Base-by-base conservation (phyloP, 495 filamentous ascomycete species). In the Extremus antarcticus region DNA sequence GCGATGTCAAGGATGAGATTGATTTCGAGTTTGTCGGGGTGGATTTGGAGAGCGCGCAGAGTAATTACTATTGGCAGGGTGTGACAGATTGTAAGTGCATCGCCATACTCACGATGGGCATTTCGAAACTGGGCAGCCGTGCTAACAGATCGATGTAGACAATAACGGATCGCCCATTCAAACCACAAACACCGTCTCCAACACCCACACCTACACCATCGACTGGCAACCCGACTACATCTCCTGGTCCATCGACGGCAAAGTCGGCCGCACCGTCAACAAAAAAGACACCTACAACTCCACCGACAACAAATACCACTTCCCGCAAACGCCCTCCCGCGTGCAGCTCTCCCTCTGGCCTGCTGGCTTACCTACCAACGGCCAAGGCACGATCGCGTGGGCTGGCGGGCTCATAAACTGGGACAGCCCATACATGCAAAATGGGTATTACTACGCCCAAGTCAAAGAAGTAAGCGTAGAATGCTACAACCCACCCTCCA, bases 61-160 rank as follows among this genome's bases (percentile, higher is more conserved):
- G 88, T 64, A 98, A 98, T 74, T 98, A 78, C 76, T 98, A 97
- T 73, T 95, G 83, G 73, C 92, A 97, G 70, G 92, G 94, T 58
- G 84, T 96, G 61, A 80, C 88, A 7, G 74, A 94, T 65, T 98
- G 29, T 35, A 13, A 35, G 29, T 35, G 29, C 11, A 11, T 32
- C 32, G 2, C 11, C 16, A 38, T 52, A 25, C 38, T 56, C 22
- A 51, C 22, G n/a, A n/a, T n/a, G n/a, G n/a, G n/a, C n/a, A n/a
- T n/a, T n/a, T n/a, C n/a, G n/a, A n/a, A n/a, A n/a, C n/a, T n/a
- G n/a, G n/a, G n/a, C n/a, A n/a, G n/a, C n/a, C n/a, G n/a, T n/a
- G n/a, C n/a, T n/a, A n/a, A n/a, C n/a, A n/a, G n/a, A n/a, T n/a
- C n/a, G n/a, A n/a, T n/a, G n/a, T 35, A 35, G 29, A 29, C 25